Evolutionary conservation across 2,329 filamentous ascomycete genomes (phyloP).

Genomic region (Pseudocercospora macadamiae): DNA sequence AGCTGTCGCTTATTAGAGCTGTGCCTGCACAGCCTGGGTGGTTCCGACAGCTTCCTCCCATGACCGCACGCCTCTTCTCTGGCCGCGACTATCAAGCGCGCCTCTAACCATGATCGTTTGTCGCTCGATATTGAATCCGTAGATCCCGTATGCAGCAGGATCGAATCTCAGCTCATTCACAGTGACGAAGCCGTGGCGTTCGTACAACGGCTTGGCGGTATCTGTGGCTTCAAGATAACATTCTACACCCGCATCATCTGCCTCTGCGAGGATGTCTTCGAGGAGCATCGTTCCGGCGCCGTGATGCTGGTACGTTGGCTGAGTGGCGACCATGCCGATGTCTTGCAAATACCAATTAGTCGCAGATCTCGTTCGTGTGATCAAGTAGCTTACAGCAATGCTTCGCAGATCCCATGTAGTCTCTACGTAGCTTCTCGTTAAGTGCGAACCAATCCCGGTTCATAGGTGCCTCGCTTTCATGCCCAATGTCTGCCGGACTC

Average conservation of each 20-base stretch:
- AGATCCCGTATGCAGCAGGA: slow-evolving; percentile 33
- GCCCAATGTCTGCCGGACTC: slow-evolving; percentile 34
- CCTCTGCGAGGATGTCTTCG: slow-evolving; percentile 44
- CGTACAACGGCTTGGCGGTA: slow-evolving; percentile 37
- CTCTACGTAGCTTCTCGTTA: slow-evolving; percentile 35
- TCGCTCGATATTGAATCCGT: slow-evolving; percentile 32
- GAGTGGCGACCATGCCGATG: slow-evolving; percentile 43
- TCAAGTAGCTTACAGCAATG: slow-evolving; percentile 35
- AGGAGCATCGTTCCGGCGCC: slow-evolving; percentile 48
- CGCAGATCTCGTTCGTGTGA: not conserved
- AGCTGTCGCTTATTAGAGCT: slow-evolving; percentile 12
- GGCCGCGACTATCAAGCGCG: slow-evolving; percentile 22
- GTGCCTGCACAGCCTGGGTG: slow-evolving; percentile 14
- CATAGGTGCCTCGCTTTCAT: slow-evolving; percentile 36
- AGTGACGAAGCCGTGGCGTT: slow-evolving; percentile 37
- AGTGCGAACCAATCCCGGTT: slow-evolving; percentile 41
- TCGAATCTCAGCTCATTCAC: slow-evolving; percentile 38
- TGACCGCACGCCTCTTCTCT: slow-evolving; percentile 25
- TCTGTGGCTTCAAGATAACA: slow-evolving; percentile 48
- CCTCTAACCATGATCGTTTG: slow-evolving; percentile 41
- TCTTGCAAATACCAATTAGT: slow-evolving; percentile 29
- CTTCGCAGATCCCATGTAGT: slow-evolving; percentile 32
- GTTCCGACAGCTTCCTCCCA: slow-evolving; percentile 23
- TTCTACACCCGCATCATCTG: slow-evolving; percentile 44
- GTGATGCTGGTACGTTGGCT: slow-evolving; percentile 46